Base-by-base conservation (phyloP, 139 green algal species). In the Zygnema cylindricum region DNA sequence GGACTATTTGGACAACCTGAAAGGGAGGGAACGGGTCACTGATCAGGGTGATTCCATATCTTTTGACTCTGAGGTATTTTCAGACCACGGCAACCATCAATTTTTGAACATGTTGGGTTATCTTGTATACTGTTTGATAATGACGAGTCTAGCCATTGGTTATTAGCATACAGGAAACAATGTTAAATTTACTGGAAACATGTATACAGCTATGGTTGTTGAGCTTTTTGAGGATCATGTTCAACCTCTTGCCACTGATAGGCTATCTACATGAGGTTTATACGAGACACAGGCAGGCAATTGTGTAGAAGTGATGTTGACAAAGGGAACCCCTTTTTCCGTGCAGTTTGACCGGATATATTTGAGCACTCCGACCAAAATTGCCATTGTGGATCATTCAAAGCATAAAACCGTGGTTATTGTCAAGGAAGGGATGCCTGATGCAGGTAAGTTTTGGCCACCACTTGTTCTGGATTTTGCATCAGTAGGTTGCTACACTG, bases 291-390 rank as follows among this genome's bases (percentile, higher is more conserved):
- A n/a, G n/a, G n/a, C n/a, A n/a, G n/a, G n/a, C n/a, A n/a, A n/a
- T n/a, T n/a, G n/a, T n/a, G n/a, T n/a, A n/a, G 49, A 63, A 63
- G 49, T 63, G 16, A 25, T 63, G 7, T 63, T 63, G 49, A 63
- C 16, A 16, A 63, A 16, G 49, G 49, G 49, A 63, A n/a, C n/a
- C n/a, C n/a, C 49, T 16, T 63, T 63, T 7, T 7, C 7, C 7
- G 39, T 76, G 71, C 86, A 90, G 89, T 55, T 94, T n/a, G 92
- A 94, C 82, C 83, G 92, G 32, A 92, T 94, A 69, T 94, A 94
- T 79, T 43, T 92, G n/a, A 86, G 54, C 35, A 90, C 91, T 36
- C 83, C 84, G 33, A 35, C 87, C 33, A 88, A 77, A 79, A 22
- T 94, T 1, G 42, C 55, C 11, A 78, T 93, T 22, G 88, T 88